phyloP scores from a whole-genome alignment of 441 rosid species.

The Populus trichocarpa region DNA sequence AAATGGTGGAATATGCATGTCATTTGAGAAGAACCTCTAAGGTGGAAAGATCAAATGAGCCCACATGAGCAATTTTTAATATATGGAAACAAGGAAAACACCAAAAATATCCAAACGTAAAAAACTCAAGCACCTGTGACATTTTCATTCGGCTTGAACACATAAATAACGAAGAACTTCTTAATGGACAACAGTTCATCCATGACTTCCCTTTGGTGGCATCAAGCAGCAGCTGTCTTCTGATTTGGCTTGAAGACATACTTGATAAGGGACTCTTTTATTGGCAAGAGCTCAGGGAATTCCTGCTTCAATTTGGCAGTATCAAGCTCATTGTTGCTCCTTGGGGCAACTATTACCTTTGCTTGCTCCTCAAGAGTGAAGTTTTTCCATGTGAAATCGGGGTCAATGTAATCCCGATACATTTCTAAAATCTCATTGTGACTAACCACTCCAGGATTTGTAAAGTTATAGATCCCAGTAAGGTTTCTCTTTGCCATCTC shows the following conservation, averaged over 20 bases:
- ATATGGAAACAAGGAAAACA: slow-evolving; percentile 11
- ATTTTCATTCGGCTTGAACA: slow-evolving; percentile 8
- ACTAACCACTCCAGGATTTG: slow-evolving; percentile 85
- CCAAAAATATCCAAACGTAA: slow-evolving; percentile 12
- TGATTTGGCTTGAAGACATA: slow-evolving; percentile 73
- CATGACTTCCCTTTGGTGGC: background rate
- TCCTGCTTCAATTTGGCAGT: slow-evolving; percentile 61
- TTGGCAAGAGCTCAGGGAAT: slow-evolving; percentile 79
- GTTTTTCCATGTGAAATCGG: slow-evolving; percentile 75
- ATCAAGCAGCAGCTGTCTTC: slow-evolving; percentile 41
- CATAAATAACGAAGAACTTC: slow-evolving; percentile 16
- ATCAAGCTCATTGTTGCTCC: slow-evolving; percentile 96
- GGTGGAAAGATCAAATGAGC: slow-evolving; percentile 12
- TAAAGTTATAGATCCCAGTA: slow-evolving; percentile 87
- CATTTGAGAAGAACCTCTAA: slow-evolving; percentile 12
- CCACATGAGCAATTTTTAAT: slow-evolving; percentile 19
- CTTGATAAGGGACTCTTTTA: slow-evolving; percentile 78
- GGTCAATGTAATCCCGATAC: slow-evolving; percentile 63
- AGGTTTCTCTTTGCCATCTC: slow-evolving; percentile 96
- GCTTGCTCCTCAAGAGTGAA: slow-evolving; percentile 87
- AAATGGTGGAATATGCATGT: slow-evolving; percentile 17
- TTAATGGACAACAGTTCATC: slow-evolving; percentile 17
- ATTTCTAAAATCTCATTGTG: slow-evolving; percentile 90
- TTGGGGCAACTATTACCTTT: slow-evolving; percentile 80
- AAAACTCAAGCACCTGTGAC: slow-evolving; percentile 12